phyloP scores from a whole-genome alignment of 2,329 filamentous ascomycete genomes.

The Colletotrichum scovillei region DNA sequence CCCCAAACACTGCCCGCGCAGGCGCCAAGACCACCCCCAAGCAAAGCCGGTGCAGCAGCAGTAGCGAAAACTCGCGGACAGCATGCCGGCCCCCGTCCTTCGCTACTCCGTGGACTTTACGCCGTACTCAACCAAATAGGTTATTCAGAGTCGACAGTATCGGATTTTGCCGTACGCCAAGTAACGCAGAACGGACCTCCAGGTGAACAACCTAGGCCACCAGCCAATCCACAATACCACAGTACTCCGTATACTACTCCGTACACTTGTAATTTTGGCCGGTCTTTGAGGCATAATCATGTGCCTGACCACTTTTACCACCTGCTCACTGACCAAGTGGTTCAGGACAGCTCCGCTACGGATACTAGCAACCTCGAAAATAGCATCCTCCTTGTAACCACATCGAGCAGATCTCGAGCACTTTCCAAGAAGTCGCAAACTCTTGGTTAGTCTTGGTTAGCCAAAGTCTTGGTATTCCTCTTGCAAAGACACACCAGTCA shows the following conservation, averaged over 20 bases:
- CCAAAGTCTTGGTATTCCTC: too few species aligned
- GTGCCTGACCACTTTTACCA: not conserved
- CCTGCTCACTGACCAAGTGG: not conserved
- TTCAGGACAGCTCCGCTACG: not conserved
- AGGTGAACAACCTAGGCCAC: not conserved
- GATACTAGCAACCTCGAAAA: not conserved
- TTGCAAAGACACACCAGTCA: not conserved
- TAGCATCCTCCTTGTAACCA: conserved; percentile 22
- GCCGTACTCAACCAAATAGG: not conserved
- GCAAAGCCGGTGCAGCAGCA: not conserved
- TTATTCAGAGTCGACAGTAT: not conserved
- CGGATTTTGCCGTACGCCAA: not conserved
- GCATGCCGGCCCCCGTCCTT: not conserved
- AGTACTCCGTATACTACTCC: not conserved
- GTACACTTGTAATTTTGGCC: not conserved
- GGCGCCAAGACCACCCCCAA: conserved; percentile 12
- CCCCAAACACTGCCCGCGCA: conserved; percentile 24
- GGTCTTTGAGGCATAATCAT: too few species aligned
- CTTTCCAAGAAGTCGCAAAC: not conserved
- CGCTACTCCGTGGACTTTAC: too few species aligned
- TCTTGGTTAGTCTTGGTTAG: too few species aligned
- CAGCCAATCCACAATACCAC: not conserved
- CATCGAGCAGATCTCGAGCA: not conserved
- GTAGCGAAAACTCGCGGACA: not conserved
- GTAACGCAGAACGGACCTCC: not conserved